These are phyloP conservation scores for Pelargonium nanum DNA, from an alignment of 345 rosid species.

Conservation along the genomic window DNA sequence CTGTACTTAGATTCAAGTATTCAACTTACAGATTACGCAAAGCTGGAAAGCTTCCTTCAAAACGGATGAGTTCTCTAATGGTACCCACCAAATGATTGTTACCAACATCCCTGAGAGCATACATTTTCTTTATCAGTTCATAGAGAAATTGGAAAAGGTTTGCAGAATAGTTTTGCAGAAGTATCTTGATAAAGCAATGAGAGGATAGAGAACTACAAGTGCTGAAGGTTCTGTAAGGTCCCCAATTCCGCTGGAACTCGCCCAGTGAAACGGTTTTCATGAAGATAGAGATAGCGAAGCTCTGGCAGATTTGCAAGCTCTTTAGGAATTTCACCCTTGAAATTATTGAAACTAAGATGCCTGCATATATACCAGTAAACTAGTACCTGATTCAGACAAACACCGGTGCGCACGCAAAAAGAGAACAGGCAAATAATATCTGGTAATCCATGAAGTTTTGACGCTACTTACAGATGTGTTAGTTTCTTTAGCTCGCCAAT, in stretches of 20 bases:
- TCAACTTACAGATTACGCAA: constrained; percentile 75
- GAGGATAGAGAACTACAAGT: constrained; percentile 11
- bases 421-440: background rate
- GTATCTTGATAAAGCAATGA: background rate
- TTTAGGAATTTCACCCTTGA: constrained; percentile 88
- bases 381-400: background rate
- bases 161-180: background rate
- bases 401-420: background rate
- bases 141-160: background rate
- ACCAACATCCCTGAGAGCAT: constrained; percentile 63
- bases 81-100: constrained; percentile 95
- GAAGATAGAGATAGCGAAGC: constrained; percentile 86
- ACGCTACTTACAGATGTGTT: constrained; percentile 66
- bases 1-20: background rate
- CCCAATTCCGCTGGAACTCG: constrained; percentile 80
- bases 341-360: constrained; percentile 83
- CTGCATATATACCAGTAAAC: constrained; percentile 21
- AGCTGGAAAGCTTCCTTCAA: constrained; percentile 79
- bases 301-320: constrained; percentile 82
- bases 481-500: constrained; percentile 81
- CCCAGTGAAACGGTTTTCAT: constrained; percentile 84
- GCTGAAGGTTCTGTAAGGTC: constrained; percentile 11
- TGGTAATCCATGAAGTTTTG: constrained; percentile 14
- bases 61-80: constrained; percentile 74
- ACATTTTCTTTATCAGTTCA: background rate